A percentile compares a stretch with the other conserved stretches of the same genome.
These are phyloP conservation scores for Stipa capillata DNA, from an alignment of 176 grass and related monocot genomes.

Conservation along the genomic window DNA sequence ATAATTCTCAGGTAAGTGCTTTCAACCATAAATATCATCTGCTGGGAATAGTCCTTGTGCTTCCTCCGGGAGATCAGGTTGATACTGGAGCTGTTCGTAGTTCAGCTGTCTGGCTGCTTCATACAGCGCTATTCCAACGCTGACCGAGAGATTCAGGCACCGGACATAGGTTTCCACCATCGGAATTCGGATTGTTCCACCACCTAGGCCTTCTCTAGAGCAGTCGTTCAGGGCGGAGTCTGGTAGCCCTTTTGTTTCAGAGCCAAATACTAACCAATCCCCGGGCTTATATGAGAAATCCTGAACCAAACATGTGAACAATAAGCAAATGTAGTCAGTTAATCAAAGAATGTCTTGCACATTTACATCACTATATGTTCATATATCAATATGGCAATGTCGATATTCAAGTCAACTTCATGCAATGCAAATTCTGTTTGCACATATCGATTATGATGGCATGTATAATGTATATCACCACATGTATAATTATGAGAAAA, in stretches of 20 bases:
- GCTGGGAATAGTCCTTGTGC: constrained; percentile 51
- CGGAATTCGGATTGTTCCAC: constrained; percentile 79
- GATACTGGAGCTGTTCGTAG: constrained; percentile 80
- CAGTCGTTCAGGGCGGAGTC: constrained; percentile 56
- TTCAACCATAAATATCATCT: constrained; percentile 81
- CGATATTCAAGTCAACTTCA: no score
- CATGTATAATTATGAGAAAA: no score
- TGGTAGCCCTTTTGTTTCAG: constrained; percentile 75
- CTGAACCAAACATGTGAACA: constrained; percentile 14
- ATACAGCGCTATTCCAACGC: constrained; percentile 75
- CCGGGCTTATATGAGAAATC: constrained; percentile 71
- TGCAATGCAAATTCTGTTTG: no score
- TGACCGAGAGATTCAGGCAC: constrained; percentile 79
- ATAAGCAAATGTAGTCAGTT: no score
- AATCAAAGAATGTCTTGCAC: no score
- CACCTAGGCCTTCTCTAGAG: constrained; percentile 44
- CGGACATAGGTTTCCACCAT: constrained; percentile 92
- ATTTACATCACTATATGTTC: no score
- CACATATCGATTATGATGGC: background rate
- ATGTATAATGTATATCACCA: no score
- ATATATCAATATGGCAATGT: no score
- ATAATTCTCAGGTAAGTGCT: background rate
- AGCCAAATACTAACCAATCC: constrained; percentile 93
- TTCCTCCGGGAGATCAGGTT: constrained; percentile 27
- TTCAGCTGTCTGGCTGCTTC: constrained; percentile 84